Evolutionary conservation across 345 rosid species (phyloP).

Genomic region (Populus davidiana): DNA sequence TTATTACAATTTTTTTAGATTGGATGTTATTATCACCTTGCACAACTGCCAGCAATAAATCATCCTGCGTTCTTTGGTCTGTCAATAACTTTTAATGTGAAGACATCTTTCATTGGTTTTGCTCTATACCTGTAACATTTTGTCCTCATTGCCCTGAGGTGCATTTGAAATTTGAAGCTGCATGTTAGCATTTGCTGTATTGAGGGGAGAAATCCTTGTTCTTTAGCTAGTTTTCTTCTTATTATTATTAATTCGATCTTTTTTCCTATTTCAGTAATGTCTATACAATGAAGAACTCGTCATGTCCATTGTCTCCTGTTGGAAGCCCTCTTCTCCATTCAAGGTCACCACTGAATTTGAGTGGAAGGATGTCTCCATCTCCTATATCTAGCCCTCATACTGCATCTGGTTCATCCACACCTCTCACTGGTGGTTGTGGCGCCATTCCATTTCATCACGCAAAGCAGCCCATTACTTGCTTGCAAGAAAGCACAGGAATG

Average conservation of each 20-base stretch:
- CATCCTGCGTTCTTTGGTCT: no score
- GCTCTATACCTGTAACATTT: neutral
- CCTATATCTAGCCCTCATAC: slow-evolving; percentile 32
- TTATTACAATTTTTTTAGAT: neutral
- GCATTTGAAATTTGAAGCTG: neutral
- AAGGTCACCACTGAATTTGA: slow-evolving; percentile 28
- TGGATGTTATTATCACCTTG: neutral
- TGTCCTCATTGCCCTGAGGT: neutral
- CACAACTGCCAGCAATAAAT: neutral
- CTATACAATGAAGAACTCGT: slow-evolving; percentile 15
- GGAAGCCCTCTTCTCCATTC: slow-evolving; percentile 29
- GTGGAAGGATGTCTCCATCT: slow-evolving; percentile 24
- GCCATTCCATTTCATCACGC: slow-evolving; percentile 55
- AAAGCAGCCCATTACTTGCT: slow-evolving; percentile 43
- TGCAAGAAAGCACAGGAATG: slow-evolving; percentile 49
- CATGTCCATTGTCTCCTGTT: slow-evolving; percentile 22
- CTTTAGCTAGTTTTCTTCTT: neutral
- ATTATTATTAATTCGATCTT: neutral
- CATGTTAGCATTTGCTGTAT: neutral
- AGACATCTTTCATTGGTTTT: neutral
- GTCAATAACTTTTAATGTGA: neutral
- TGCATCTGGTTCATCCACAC: slow-evolving; percentile 35
- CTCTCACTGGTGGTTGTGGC: slow-evolving; percentile 31
- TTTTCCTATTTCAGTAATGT: slow-evolving; percentile 15
- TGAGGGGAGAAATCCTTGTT: neutral